A percentile compares a stretch with the other conserved stretches of the same genome.
phyloP scores from a whole-genome alignment of 257 asterid species.

The Solanum piurae region DNA sequence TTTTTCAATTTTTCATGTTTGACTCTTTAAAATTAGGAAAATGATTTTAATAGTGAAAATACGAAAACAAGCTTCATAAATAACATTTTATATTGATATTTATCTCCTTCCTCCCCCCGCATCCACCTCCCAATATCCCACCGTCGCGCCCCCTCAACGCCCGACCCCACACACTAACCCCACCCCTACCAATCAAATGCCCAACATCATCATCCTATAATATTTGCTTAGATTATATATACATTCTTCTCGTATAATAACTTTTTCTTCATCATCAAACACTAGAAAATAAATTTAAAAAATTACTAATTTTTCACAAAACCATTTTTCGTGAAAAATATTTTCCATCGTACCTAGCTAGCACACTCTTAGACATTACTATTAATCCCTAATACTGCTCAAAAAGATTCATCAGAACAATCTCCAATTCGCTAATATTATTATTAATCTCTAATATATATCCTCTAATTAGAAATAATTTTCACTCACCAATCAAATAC shows the following conservation, averaged over 20 bases:
- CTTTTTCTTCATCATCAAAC: neutral
- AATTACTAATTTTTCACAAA: too few species aligned
- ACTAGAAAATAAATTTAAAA: too few species aligned
- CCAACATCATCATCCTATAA: neutral
- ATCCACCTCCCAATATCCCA: neutral
- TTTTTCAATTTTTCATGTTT: neutral
- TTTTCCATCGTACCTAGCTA: neutral
- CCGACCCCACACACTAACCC: neutral
- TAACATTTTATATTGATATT: too few species aligned
- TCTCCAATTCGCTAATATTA: neutral
- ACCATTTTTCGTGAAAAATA: too few species aligned
- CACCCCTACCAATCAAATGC: neutral
- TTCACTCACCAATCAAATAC: neutral
- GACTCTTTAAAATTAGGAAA: too few species aligned
- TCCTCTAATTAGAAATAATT: too few species aligned
- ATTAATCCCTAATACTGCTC: neutral
- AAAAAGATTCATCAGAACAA: too few species aligned
- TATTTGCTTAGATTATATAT: too few species aligned
- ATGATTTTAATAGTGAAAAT: too few species aligned
- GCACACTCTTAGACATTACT: neutral
- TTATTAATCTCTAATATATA: neutral
- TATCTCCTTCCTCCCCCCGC: neutral
- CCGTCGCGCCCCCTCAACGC: too few species aligned
- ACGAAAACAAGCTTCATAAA: neutral
- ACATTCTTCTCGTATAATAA: too few species aligned